Evolutionary conservation across 1,284 basidiomycete genomes (phyloP).

Genomic region (Ustilago cynodontis): DNA sequence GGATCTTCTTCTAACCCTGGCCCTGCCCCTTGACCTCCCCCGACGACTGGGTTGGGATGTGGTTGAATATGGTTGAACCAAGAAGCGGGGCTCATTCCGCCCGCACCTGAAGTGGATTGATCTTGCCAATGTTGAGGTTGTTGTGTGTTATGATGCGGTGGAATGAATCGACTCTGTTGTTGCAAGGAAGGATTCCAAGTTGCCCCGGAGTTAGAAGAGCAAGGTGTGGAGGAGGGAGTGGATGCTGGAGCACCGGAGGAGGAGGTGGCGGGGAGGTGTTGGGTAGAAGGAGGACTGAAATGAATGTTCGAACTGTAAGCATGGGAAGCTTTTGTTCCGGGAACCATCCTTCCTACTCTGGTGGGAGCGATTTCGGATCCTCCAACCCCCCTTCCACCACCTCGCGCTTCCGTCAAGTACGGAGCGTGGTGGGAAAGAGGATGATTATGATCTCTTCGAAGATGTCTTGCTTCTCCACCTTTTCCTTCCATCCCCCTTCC

Average conservation of each 20-base stretch:
- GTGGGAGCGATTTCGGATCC: no score
- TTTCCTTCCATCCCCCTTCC: not conserved
- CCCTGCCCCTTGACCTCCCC: not conserved
- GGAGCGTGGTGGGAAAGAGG: not conserved
- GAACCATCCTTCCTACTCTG: not conserved
- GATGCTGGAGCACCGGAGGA: not conserved
- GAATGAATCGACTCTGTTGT: not conserved
- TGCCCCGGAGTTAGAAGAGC: not conserved
- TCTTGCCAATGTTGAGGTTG: not conserved
- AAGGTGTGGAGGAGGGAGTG: not conserved
- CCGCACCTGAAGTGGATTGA: not conserved
- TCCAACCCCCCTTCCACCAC: not conserved
- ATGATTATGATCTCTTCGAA: constrained; percentile 20
- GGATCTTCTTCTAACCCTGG: constrained; percentile 19
- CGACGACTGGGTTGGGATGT: not conserved
- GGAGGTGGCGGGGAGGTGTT: not conserved
- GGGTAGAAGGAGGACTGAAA: constrained; percentile 13
- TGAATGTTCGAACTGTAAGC: constrained; percentile 23
- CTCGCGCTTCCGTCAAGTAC: not conserved
- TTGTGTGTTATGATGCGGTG: constrained; percentile 3
- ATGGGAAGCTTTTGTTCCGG: constrained; percentile 29
- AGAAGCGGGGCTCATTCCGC: constrained; percentile 12
- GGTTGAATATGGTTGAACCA: constrained; percentile 19
- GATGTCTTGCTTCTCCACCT: constrained; percentile 1
- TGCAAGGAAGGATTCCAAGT: not conserved